These are phyloP conservation scores for Apiospora marii DNA, from an alignment of 2,329 filamentous ascomycete genomes.

Conservation along the genomic window DNA sequence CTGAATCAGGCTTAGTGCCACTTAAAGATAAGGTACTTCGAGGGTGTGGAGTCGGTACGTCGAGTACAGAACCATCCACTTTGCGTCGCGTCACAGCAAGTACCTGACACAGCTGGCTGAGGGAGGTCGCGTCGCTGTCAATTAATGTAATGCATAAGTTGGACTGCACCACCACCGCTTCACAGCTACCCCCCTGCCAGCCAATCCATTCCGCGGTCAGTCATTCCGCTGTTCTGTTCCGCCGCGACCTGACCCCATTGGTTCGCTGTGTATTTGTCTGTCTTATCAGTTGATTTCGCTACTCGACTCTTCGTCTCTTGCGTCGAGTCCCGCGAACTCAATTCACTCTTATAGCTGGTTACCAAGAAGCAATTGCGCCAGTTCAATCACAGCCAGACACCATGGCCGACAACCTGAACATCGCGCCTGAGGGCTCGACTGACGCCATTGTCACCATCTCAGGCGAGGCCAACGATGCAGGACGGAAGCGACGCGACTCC, in stretches of 20 bases:
- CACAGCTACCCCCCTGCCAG: constrained; percentile 1
- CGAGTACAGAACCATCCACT: not conserved
- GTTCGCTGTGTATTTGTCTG: not conserved
- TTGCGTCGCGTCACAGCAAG: not conserved
- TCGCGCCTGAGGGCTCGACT: not conserved
- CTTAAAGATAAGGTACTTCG: not conserved
- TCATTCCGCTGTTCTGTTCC: not conserved
- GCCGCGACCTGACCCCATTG: not conserved
- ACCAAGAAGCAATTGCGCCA: not conserved
- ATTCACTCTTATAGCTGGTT: not conserved
- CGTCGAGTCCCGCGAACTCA: not conserved
- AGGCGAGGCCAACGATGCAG: constrained; percentile 28
- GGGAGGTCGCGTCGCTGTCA: not conserved
- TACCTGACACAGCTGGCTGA: not conserved
- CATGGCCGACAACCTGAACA: constrained; percentile 14
- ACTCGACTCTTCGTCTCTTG: not conserved
- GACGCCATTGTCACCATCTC: constrained; percentile 34
- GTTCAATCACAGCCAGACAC: not conserved
- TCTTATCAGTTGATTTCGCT: not conserved
- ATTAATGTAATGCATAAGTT: constrained; percentile 8
- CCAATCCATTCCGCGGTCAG: not conserved
- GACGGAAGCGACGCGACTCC: constrained; percentile 54
- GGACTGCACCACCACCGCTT: not conserved
- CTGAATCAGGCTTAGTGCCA: constrained; percentile 5
- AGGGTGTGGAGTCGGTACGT: not conserved